Percentiles rank a stretch among this genome's conserved stretches.
Conservation (phyloP, 768 basidiomycete species). For the Tulasnella sp. region DNA sequence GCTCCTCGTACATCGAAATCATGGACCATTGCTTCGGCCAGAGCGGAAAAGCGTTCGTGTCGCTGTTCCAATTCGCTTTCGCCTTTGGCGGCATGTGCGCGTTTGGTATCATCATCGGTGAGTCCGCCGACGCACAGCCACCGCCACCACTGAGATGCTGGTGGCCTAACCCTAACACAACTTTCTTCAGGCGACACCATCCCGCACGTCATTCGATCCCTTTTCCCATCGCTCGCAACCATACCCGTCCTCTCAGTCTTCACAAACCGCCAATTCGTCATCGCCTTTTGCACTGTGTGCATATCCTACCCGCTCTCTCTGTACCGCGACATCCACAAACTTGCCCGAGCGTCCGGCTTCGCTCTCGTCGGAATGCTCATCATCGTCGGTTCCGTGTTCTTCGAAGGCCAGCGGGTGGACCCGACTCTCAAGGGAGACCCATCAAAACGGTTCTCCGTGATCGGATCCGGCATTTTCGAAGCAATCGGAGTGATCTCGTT, state of each 20-base stretch:
- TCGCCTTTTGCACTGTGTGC: conserved; percentile 75
- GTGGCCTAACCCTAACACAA: neutral
- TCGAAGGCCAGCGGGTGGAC: conserved; percentile 74
- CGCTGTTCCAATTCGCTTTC: conserved; percentile 96
- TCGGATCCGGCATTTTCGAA: conserved; percentile 80
- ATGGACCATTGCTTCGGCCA: conserved; percentile 92
- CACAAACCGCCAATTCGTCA: conserved; percentile 84
- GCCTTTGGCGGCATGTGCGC: conserved; percentile 99
- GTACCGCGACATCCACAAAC: conserved; percentile 96
- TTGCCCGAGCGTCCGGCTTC: conserved; percentile 85
- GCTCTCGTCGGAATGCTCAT: conserved; percentile 91
- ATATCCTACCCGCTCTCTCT: conserved; percentile 94
- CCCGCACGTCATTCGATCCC: conserved; percentile 83
- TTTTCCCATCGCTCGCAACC: conserved; percentile 63
- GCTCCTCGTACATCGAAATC: conserved; percentile 87
- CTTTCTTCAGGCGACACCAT: conserved; percentile 79
- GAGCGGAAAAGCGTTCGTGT: conserved; percentile 88
- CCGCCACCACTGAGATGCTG: conserved; percentile 10
- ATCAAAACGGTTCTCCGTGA: conserved; percentile 64
- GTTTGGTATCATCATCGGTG: conserved; percentile 89
- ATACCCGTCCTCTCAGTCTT: conserved; percentile 74
- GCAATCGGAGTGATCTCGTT: conserved; percentile 96
- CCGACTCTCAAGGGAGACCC: conserved; percentile 74
- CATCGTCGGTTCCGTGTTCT: conserved; percentile 79
- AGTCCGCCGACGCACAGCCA: conserved; percentile 24